Base-by-base conservation (phyloP, 2,329 filamentous ascomycete species). In the Malbranchea zuffiana region DNA sequence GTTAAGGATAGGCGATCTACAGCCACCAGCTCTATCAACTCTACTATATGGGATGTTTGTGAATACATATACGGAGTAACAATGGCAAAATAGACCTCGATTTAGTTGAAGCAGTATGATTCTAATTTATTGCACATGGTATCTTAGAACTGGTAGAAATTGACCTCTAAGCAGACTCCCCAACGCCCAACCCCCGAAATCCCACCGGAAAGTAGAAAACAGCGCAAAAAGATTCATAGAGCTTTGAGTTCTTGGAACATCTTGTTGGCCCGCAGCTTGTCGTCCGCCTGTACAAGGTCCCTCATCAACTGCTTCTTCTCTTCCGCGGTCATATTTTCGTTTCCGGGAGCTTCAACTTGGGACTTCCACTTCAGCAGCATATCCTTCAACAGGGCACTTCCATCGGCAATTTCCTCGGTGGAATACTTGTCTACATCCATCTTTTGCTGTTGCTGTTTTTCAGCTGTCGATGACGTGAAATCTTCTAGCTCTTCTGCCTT, bases 401-500 rank as follows among this genome's bases (percentile, higher is more conserved):
- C 90, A 56, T 88, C 76, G 50, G 94, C 86, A 1, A 96, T 82
- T 48, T 98, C 86, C 45, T 86, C 74, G 51, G 85, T 86, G 46
- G 73, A 81, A 55, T 84, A 85, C 47, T 54, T 54, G 18, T 64
- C 59, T 15, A 61, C 44, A 4, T 51, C 47, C 29, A 50, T 48
- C 1, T 49, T 34, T 13, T 50, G 32, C n/a, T 50, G 64, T 28
- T 72, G 59, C 5, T 68, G 66, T 5, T 68, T 50, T 1, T 62
- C 50, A 0, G 50, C 36, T 31, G 50, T 46, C 1, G 55, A 53
- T 7, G 60, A 53, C 0, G 59, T 61, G 36, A 98, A 98, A 57
- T 98, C 90, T 59, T 98, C 90, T 23, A 98, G 71, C 68, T 98
- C 92, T 59, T 96, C 90, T 0, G 90, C 90, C 66, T 98, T 98